Evolutionary conservation across 1,139 yeast genomes (phyloP), one percentile per base, ranked within the genome.

Genomic region (Kodamaea anthophila): DNA sequence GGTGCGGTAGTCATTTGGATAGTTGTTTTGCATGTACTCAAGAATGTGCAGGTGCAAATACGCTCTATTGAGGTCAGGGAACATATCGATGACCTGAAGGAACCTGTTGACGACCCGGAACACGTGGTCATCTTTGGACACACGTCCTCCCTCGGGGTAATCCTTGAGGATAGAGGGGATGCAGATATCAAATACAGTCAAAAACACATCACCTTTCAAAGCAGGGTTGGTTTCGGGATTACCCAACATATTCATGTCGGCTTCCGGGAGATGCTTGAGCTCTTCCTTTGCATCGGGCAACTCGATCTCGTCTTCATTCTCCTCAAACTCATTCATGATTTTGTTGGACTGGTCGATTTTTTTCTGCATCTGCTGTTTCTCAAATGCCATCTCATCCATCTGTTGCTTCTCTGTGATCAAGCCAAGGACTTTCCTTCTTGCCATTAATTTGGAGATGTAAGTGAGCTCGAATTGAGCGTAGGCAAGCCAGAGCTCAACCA

Each of bases 171-270:
- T 48, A 4, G 76, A 65, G 16, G 74, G 70, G 34, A 82, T 59
- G 26, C 83, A 79, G 25, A 83, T 69, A 51, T 87, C 96, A 48
- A 74, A 87, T 13, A 87, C 74, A 0, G 94, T 75, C 42, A 87
- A 65, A 3, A 93, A 93, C 32, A 88, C 77, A 49, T 87, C 96
- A 35, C 97, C 96, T 45, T 77, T 77, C 43, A 88, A 65, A 0
- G 94, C 96, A 6, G 96, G 96, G 47, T 87, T 88, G 15, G 86
- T 76, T 31, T 82, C 91, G 9, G 83, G 79, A 41, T 79, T 78
- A 21, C 96, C 96, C 40, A 88, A 64, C 72, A 85, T 79, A 42
- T 77, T 79, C 68, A 86, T 71, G 49, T 87, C 94, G 11, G 88
- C 86, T 42, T 86, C 96, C 0, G 96, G 96, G 41, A 87, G 65